Evolutionary conservation across 208 protist species (phyloP).

Genomic region (Trypanosoma scelopori): DNA sequence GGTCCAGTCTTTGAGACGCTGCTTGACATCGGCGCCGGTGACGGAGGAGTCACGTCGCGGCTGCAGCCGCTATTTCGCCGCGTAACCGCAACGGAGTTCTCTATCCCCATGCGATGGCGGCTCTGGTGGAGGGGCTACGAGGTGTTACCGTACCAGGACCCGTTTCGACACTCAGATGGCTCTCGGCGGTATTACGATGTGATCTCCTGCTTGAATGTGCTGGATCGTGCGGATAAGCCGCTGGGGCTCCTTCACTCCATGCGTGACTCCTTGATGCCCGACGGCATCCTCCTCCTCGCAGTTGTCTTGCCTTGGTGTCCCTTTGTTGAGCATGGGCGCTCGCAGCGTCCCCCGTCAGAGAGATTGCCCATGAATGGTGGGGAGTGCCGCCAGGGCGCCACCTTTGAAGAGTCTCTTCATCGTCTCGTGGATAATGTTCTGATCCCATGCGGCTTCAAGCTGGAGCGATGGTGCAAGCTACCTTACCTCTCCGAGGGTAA

Average conservation of each 20-base stretch:
- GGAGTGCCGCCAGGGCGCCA: conserved; percentile 71
- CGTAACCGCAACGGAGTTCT: conserved; percentile 74
- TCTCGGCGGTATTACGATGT: conserved; percentile 59
- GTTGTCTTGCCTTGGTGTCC: conserved; percentile 90
- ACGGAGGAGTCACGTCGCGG: conserved; percentile 71
- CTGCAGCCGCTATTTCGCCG: conserved; percentile 53
- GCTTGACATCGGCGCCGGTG: conserved; percentile 80
- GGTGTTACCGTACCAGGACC: conserved; percentile 57
- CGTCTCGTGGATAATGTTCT: conserved; percentile 80
- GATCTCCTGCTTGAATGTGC: conserved; percentile 79
- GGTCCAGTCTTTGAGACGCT: conserved; percentile 30
- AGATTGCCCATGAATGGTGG: conserved; percentile 76
- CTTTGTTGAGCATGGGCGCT: conserved; percentile 70
- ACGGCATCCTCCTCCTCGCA: conserved; percentile 60
- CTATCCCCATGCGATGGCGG: conserved; percentile 77
- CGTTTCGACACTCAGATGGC: conserved; percentile 37
- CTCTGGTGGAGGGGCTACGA: conserved; percentile 69
- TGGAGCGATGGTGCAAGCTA: conserved; percentile 81
- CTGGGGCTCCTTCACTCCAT: conserved; percentile 58
- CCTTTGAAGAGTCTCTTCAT: conserved; percentile 60
- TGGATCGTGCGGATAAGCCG: conserved; percentile 78
- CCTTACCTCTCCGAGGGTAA: conserved; percentile 88
- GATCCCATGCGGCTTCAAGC: conserved; percentile 64
- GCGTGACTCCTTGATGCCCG: conserved; percentile 57
- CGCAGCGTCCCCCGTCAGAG: conserved; percentile 61